Percentiles rank a stretch among this genome's conserved stretches.
Conservation (phyloP, 2,329 filamentous ascomycete species). For the Zopfia rhizophila region DNA sequence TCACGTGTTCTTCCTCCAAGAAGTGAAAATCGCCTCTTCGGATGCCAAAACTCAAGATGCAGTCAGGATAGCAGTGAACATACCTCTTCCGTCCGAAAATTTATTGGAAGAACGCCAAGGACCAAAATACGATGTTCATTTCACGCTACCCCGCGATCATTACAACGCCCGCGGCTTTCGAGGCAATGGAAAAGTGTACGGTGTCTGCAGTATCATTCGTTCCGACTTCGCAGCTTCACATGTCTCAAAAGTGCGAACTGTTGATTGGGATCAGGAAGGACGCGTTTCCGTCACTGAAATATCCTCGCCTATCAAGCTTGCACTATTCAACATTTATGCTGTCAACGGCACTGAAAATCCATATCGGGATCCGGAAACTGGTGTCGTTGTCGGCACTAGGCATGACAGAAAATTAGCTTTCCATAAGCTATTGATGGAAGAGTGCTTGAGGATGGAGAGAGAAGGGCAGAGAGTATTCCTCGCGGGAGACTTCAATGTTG, state of each 20-base stretch:
- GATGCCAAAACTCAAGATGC: conserved; percentile 54
- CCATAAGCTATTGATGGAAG: conserved; percentile 57
- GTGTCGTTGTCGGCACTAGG: conserved; percentile 56
- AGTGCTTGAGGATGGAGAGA: conserved; percentile 55
- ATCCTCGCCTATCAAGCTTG: conserved; percentile 40
- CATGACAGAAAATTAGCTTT: conserved; percentile 64
- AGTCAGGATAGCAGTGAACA: conserved; percentile 52
- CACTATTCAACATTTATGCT: conserved; percentile 64
- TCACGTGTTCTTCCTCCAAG: conserved; percentile 59
- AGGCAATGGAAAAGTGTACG: conserved; percentile 61
- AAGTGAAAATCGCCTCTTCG: conserved; percentile 59
- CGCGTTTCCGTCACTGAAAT: conserved; percentile 61
- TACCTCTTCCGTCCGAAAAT: conserved; percentile 1
- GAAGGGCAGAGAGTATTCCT: conserved; percentile 59
- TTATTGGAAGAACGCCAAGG: conserved; percentile 20
- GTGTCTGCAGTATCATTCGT: conserved; percentile 62
- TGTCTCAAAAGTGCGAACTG: conserved; percentile 49
- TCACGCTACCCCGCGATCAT: conserved; percentile 60
- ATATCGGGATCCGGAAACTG: conserved; percentile 58
- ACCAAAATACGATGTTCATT: conserved; percentile 56
- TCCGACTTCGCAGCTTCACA: conserved; percentile 51
- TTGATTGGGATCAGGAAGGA: conserved; percentile 64
- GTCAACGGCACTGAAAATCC: conserved; percentile 63
- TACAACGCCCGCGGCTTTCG: conserved; percentile 61
- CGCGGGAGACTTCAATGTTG: conserved; percentile 65